These are phyloP conservation scores for Debaryomycetaceae sp. DNA, from an alignment of 1,139 yeast genomes.

Conservation along the genomic window DNA sequence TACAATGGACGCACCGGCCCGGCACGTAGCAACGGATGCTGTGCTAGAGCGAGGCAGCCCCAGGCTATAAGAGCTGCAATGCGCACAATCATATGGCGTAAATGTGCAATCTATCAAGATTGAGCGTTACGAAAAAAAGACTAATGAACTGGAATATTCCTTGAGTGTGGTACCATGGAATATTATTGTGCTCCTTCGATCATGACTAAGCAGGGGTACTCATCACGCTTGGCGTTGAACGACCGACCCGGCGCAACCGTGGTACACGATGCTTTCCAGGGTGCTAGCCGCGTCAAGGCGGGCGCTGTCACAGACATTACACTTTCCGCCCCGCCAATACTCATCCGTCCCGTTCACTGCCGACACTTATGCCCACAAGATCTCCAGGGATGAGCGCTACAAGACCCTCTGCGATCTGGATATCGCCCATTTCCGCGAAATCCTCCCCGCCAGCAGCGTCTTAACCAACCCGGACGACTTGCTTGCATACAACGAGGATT, in stretches of 20 bases:
- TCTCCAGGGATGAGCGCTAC: conserved; percentile 35
- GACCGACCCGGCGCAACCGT: background rate
- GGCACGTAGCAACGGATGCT: too few relatives aligned
- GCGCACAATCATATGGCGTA: too few relatives aligned
- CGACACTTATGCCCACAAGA: conserved; percentile 47
- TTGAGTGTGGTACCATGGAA: too few relatives aligned
- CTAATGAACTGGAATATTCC: too few relatives aligned
- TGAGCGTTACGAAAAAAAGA: too few relatives aligned
- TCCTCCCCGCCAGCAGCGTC: conserved; percentile 42
- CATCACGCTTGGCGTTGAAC: too few relatives aligned
- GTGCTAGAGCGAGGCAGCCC: too few relatives aligned
- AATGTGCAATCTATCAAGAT: too few relatives aligned
- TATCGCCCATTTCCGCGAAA: conserved; percentile 46
- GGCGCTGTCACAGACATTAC: background rate
- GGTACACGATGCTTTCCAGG: background rate
- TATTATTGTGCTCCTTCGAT: too few relatives aligned
- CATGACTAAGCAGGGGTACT: too few relatives aligned
- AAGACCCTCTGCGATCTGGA: conserved; percentile 45
- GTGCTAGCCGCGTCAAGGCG: background rate
- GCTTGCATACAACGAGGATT: conserved; percentile 73
- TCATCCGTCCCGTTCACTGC: conserved; percentile 43
- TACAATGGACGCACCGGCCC: too few relatives aligned
- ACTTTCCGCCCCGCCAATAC: background rate
- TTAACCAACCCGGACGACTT: conserved; percentile 53
- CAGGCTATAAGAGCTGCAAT: too few relatives aligned